Evolutionary conservation across 768 basidiomycete genomes (phyloP), one percentile per base, ranked within the genome.

Genomic region (Trametes punicea): DNA sequence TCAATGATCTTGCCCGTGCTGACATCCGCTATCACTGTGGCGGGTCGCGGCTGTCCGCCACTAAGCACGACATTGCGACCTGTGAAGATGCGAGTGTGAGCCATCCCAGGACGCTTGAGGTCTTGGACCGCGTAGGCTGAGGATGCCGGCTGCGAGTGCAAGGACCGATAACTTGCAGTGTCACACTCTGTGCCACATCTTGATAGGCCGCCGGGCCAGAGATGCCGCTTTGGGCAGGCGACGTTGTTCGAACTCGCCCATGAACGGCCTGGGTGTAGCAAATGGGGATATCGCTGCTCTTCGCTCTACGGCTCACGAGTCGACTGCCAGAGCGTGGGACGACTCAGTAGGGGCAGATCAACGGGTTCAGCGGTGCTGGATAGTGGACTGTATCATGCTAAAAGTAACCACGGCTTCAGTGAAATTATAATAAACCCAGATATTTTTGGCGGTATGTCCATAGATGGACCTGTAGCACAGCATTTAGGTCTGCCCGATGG

Each of bases 21-120:
- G 6, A 49, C 45, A 46, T 77, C 73, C 21, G 77, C 68, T 44
- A 76, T 69, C 60, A 82, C 68, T 4, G 79, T 79, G 2, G 78
- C 79, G 25, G 69, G 64, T 18, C 41, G 52, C 7, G 68, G 65
- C 29, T 55, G 54, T 29, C 54, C 61, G 31, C 59, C 46, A 16
- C 61, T 63, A 20, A 68, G 66, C 15, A 71, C 60, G 36, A 73
- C 71, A 16, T 65, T 62, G 25, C 52, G 46, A 10, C 66, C 61
- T n/a, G 58, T 54, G 47, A 69, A 64, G 20, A 64, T 55, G 41
- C 62, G 63, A 11, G 1, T 46, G 26, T 48, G 33, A 18, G 54
- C 18, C 57, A 62, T 62, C 11, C 25, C 18, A 15, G 48, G 30
- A 11, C 2, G 29, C 23, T 11, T 15, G 27, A 30, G 2, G 39